phyloP scores from a whole-genome alignment of 2,329 filamentous ascomycete species.

The Aspergillus sp. region DNA sequence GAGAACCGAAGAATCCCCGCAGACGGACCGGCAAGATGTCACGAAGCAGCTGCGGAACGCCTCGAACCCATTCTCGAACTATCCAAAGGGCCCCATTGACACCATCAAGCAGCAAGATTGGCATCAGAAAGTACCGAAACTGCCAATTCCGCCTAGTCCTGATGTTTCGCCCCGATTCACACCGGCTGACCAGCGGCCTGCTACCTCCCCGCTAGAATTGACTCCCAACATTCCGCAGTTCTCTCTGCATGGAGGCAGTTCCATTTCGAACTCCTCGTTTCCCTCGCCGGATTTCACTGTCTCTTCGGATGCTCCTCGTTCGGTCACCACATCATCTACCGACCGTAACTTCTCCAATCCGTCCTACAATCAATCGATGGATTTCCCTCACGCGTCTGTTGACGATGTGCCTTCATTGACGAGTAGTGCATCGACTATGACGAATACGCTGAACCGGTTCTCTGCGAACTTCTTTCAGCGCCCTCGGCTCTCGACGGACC shows the following conservation, averaged over 20 bases:
- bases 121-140: slow-evolving; percentile 17
- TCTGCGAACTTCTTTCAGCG: slow-evolving; percentile 43
- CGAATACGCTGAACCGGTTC: slow-evolving; percentile 41
- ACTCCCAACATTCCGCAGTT: slow-evolving; percentile 38
- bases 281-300: slow-evolving; percentile 45
- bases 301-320: slow-evolving; percentile 42
- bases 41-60: slow-evolving; percentile 14
- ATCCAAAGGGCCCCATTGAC: slow-evolving; percentile 27
- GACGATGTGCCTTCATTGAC: slow-evolving; percentile 51
- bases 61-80: slow-evolving; percentile 20
- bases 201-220: slow-evolving; percentile 42
- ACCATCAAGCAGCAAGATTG: slow-evolving; percentile 30
- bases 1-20: slow-evolving; percentile 1
- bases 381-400: slow-evolving; percentile 41
- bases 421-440: slow-evolving; percentile 48
- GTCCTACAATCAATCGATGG: slow-evolving; percentile 35
- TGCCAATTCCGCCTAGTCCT: slow-evolving; percentile 28
- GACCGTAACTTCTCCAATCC: slow-evolving; percentile 39
- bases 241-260: slow-evolving; percentile 36
- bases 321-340: slow-evolving; percentile 39
- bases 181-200: slow-evolving; percentile 38
- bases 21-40: slow-evolving; percentile 4
- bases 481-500: slow-evolving; percentile 42
- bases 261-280: slow-evolving; percentile 40
- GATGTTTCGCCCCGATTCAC: slow-evolving; percentile 36